These are phyloP conservation scores for Zanthoxylum bungeanum DNA, from an alignment of 345 rosid species.

Conservation along the genomic window DNA sequence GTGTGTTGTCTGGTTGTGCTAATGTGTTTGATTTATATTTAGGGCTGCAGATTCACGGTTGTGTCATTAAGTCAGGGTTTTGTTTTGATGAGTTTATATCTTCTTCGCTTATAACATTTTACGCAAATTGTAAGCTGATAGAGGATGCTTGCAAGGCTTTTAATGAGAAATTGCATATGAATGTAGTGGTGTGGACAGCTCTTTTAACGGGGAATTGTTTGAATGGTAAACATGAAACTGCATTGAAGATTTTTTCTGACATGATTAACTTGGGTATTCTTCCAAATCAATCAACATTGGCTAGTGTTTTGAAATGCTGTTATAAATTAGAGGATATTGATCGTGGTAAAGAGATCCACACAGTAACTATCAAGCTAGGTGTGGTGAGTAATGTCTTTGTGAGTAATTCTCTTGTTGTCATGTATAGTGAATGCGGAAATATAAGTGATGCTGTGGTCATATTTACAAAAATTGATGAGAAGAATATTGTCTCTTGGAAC, in stretches of 20 bases:
- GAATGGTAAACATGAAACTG: slow-evolving; percentile 48
- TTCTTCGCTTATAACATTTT: slow-evolving; percentile 62
- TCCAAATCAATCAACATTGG: slow-evolving; percentile 75
- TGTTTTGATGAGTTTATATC: slow-evolving; percentile 44
- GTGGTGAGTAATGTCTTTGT: slow-evolving; percentile 51
- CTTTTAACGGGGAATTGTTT: slow-evolving; percentile 53
- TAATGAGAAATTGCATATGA: slow-evolving; percentile 29
- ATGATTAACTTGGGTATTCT: slow-evolving; percentile 47
- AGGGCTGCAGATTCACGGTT: slow-evolving; percentile 61
- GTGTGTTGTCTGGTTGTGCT: slow-evolving; percentile 59
- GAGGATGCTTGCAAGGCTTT: slow-evolving; percentile 44
- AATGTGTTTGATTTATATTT: slow-evolving; percentile 38
- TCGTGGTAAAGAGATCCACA: slow-evolving; percentile 63
- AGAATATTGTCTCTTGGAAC: slow-evolving; percentile 70
- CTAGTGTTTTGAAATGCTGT: slow-evolving; percentile 63
- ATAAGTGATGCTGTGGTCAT: slow-evolving; percentile 37
- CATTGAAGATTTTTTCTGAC: slow-evolving; percentile 43
- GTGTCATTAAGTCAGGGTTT: slow-evolving; percentile 43
- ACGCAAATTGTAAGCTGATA: slow-evolving; percentile 52
- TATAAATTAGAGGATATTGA: slow-evolving; percentile 60
- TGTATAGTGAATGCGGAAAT: slow-evolving; percentile 59
- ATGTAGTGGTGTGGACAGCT: slow-evolving; percentile 74
- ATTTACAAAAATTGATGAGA: slow-evolving; percentile 39
- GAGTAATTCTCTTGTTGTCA: slow-evolving; percentile 61
- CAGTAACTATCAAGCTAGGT: slow-evolving; percentile 47